phyloP scores from a whole-genome alignment of 2,329 filamentous ascomycete species.

The Corinectria fuckeliana region DNA sequence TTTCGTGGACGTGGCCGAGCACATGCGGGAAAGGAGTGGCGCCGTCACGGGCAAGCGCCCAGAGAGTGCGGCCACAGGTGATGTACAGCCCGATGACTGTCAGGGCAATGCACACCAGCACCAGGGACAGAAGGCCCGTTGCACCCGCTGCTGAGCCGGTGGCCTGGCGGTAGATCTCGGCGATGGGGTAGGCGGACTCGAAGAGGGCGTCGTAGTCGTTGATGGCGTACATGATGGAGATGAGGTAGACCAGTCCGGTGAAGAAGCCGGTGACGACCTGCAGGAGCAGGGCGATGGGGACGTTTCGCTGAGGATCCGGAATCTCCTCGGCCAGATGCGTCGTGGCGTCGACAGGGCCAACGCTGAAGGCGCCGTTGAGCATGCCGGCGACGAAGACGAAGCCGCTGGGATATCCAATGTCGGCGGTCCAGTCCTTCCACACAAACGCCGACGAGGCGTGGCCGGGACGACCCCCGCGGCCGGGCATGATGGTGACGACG shows the following conservation, averaged over 20 bases:
- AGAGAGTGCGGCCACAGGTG: slow-evolving; percentile 48
- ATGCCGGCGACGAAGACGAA: slow-evolving; percentile 51
- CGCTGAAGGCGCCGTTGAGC: slow-evolving; percentile 72
- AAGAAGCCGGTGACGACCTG: slow-evolving; percentile 58
- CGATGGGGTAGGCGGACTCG: slow-evolving; percentile 64
- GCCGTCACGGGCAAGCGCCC: slow-evolving; percentile 50
- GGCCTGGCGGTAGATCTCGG: slow-evolving; percentile 69
- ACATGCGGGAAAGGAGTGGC: slow-evolving; percentile 43
- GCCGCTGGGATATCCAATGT: slow-evolving; percentile 49
- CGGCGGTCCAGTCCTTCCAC: slow-evolving; percentile 48
- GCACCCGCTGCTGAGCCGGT: slow-evolving; percentile 59
- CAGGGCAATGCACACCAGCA: slow-evolving; percentile 47
- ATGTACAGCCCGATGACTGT: slow-evolving; percentile 47
- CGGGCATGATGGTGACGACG: slow-evolving; percentile 60
- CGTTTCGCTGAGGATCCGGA: slow-evolving; percentile 55
- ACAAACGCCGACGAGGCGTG: slow-evolving; percentile 47
- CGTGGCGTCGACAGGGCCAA: slow-evolving; percentile 70
- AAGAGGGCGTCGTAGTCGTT: slow-evolving; percentile 59
- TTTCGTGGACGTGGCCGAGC: slow-evolving; percentile 40
- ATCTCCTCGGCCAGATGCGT: slow-evolving; percentile 72
- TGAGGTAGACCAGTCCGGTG: slow-evolving; percentile 58
- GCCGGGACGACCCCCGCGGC: slow-evolving; percentile 34
- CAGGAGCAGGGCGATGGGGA: slow-evolving; percentile 60
- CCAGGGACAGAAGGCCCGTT: slow-evolving; percentile 54
- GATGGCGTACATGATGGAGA: slow-evolving; percentile 64